Base-by-base conservation (phyloP, 2,329 filamentous ascomycete species). In the Fusarium mangiferae region DNA sequence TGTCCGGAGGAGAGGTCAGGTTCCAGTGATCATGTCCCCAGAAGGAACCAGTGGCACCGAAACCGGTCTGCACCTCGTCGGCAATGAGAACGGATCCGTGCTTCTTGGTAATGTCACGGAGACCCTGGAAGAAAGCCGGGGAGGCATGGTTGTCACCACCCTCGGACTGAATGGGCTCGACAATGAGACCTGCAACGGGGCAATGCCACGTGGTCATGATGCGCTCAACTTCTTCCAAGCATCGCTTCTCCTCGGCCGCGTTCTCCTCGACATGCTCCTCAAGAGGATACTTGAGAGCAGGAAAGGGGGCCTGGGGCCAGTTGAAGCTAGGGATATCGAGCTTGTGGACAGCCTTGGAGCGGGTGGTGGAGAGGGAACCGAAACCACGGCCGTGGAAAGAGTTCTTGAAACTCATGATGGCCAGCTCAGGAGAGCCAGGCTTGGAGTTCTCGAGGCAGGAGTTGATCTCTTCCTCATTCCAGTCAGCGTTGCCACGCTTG, bases 1-100 rank as follows among this genome's bases (percentile, higher is more conserved):
- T 95, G 81, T 96, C 93, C 4, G 93, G 93, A 28, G 93, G 92
- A 17, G 89, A 85, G 45, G 85, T 78, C 48, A 95, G 86, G 79
- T 92, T 88, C 93, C 93, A 96, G 88, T 95, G 93, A 76, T 95
- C 93, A 82, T 96, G 93, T 20, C 92, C 93, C 93, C 93, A 96
- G 88, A 95, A 95, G 79, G 93, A 94, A 67, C 93, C 93, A 1
- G 93, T 96, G n/a, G 93, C 93, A 78, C 93, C 93, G 57, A 95
- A 90, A 80, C 78, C 93, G 24, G 93, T 96, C 83, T 96, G 93
- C 39, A 96, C 93, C 83, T 95, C 93, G 79, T 96, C 93, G 62
- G 94, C 93, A 77, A 96, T 96, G 82, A 96, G 85, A 73, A 94
- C 88, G 41, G 94, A 88, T 68, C 90, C 86, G 83, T 92, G 88